Evolutionary conservation across 176 grass and related monocot genomes (phyloP), one percentile per base, ranked within the genome.

Genomic region (Carex myosuroides): DNA sequence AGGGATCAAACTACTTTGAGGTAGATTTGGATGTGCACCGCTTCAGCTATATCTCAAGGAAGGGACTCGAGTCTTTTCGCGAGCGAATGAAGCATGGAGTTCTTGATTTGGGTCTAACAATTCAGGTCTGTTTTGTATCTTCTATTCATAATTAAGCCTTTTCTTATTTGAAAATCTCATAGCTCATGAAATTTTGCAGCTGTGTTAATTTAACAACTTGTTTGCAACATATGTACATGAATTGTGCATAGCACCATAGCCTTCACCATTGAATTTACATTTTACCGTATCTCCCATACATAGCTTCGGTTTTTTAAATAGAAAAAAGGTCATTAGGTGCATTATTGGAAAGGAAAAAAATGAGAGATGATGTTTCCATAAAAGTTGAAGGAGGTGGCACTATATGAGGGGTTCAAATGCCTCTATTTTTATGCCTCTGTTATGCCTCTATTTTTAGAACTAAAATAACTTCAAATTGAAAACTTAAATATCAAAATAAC

Each of bases 31-130:
- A 98, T 53, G 91, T 98, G 82, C 96, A 98, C 64, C 96, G 96
- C n/a, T 98, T 98, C 85, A 95, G 96, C 85, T 98, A 92, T 80
- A 95, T 98, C 9, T 92, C 96, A 29, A 93, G 96, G 74, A 95
- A 93, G 70, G 96, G 96, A 29, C 81, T 98, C n/a, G 96, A 98
- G 64, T 91, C 96, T 77, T 98, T 98, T 35, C 86, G 86, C 50
- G 96, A 93, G 55, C 87, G 92, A 60, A 79, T 98, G 20, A 95
- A 95, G 70, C 71, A 90, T 83, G 96, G 96, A 35, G 90, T 98
- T 84, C 89, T 98, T 21, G 91, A 98, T 90, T 81, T 98, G 89
- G 96, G 96, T 72, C 82, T 98, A 59, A 95, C 96, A 42, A 90
- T 98, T 83, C 96, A 98, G 93, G 96, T 95, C 73, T 83, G 3